Evolutionary conservation across 805 yeast genomes (phyloP), one percentile per base, ranked within the genome.

Genomic region (Priceomyces fermenticarens): DNA sequence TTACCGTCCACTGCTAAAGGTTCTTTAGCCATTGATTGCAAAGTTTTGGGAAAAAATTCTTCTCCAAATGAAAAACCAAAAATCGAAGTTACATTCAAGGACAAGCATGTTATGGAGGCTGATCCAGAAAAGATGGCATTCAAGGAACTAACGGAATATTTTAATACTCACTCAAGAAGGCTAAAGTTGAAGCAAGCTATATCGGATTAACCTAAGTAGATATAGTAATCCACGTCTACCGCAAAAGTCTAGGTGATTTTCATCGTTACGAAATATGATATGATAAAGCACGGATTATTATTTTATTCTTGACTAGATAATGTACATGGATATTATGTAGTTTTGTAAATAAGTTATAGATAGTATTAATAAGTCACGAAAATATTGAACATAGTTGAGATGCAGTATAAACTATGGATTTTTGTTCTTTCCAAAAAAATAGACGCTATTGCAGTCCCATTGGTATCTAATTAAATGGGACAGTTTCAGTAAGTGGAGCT

Each of bases 141-240:
- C 44, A 69, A 63, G 14, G 96, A 89, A 49, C 64, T 89, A 51
- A 66, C 77, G 8, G 81, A 79, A 40, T 61, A 72, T 45, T 80
- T 91, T 48, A 95, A 90, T 58, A 73, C 85, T 42, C 95, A 90
- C 57, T 88, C 96, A 8, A 80, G 96, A 63, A 77, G 80, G 53
- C 65, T 90, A 52, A 81, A 81, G 44, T 72, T 89, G 51, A 73
- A 85, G 54, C 96, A 88, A 45, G 83, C 84, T 45, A 79, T 86
- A 38, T 37, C 53, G 9, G 61, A 54, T 32, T 54, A 37, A n/a
- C n/a, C n/a, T n/a, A n/a, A 31, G 12, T 20, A 8, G 8, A 20
- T 20, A 20, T 20, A 20, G 25, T 20, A 20, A 20, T 20, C 8
- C 8, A 5, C 25, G 8, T 20, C 25, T 20, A 20, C 25, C 4